phyloP scores from a whole-genome alignment of 345 rosid genomes.

The Populus euphratica region DNA sequence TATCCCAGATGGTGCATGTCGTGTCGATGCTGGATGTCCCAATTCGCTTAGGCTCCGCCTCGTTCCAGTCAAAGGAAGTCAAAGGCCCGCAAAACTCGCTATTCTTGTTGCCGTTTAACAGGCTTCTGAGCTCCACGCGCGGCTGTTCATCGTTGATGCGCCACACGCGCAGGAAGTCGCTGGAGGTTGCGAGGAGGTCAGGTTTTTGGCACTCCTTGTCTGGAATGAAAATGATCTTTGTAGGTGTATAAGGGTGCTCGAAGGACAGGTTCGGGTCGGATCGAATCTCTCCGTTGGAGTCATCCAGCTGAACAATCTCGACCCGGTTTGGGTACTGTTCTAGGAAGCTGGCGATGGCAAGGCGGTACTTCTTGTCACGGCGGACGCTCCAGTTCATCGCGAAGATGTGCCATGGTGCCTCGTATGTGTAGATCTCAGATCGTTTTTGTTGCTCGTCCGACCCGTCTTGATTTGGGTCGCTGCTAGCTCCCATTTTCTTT shows the following conservation, averaged over 20 bases:
- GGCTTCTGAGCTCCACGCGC: slow-evolving; percentile 63
- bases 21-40: slow-evolving; percentile 92
- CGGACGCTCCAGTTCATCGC: slow-evolving; percentile 99
- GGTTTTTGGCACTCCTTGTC: slow-evolving; percentile 86
- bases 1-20: slow-evolving; percentile 95
- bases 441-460: slow-evolving; percentile 93
- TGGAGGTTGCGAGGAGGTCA: slow-evolving; percentile 89
- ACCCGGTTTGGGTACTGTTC: slow-evolving; percentile 75
- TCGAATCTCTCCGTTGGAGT: slow-evolving; percentile 92
- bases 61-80: slow-evolving; percentile 95
- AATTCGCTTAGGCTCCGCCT: slow-evolving; percentile 84
- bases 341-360: slow-evolving; percentile 86
- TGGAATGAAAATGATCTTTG: slow-evolving; percentile 85
- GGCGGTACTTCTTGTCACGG: slow-evolving; percentile 92
- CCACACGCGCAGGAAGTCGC: slow-evolving; percentile 91
- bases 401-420: slow-evolving; percentile 96
- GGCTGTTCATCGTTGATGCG: slow-evolving; percentile 61
- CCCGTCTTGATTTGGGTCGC: slow-evolving; percentile 74
- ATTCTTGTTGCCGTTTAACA: slow-evolving; percentile 86
- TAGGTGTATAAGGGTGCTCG: slow-evolving; percentile 91
- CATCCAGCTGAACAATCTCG: slow-evolving; percentile 94
- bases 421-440: slow-evolving; percentile 95
- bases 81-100: slow-evolving; percentile 87
- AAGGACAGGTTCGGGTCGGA: slow-evolving; percentile 77
- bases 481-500: slow-evolving; percentile 52